Conservation (phyloP, 2,329 filamentous ascomycete genomes). For the Drechslera avenae region DNA sequence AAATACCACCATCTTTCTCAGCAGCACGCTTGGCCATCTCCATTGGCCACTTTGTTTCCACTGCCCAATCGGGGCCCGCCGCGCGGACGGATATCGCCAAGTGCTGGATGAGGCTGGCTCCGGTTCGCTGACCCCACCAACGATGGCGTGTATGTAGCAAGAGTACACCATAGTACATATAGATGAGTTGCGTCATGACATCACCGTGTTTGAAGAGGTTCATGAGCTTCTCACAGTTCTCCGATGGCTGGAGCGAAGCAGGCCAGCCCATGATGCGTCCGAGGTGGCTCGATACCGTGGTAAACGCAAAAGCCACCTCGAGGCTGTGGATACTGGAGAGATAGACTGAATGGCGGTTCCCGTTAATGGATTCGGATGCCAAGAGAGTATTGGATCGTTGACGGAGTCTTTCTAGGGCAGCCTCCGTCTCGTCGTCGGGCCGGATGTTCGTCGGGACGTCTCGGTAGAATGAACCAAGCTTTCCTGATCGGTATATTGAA, state of each 20-base stretch:
- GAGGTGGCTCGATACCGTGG: neutral
- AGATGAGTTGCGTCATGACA: slow-evolving; percentile 13
- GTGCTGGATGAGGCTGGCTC: slow-evolving; percentile 7
- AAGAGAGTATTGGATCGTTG: neutral
- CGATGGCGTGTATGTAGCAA: slow-evolving; percentile 9
- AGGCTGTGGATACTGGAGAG: neutral
- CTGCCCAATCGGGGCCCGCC: slow-evolving; percentile 7
- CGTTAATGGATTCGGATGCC: neutral
- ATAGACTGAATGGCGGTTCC: neutral
- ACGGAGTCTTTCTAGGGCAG: neutral
- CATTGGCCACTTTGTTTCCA: neutral
- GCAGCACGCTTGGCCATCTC: neutral
- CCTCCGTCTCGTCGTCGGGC: neutral
- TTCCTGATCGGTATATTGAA: neutral
- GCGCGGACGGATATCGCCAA: slow-evolving; percentile 2
- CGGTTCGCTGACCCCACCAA: slow-evolving; percentile 13
- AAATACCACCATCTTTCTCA: neutral
- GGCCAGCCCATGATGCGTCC: slow-evolving; percentile 15
- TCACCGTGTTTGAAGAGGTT: slow-evolving; percentile 9
- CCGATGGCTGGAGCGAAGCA: neutral
- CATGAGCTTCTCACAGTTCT: slow-evolving; percentile 5
- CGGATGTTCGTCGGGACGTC: neutral
- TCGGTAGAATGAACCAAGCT: neutral
- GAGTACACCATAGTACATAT: slow-evolving; percentile 16
- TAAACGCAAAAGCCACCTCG: neutral